These are phyloP conservation scores for Claviceps quebecensis DNA, from an alignment of 2,329 filamentous ascomycete species.

Conservation along the genomic window DNA sequence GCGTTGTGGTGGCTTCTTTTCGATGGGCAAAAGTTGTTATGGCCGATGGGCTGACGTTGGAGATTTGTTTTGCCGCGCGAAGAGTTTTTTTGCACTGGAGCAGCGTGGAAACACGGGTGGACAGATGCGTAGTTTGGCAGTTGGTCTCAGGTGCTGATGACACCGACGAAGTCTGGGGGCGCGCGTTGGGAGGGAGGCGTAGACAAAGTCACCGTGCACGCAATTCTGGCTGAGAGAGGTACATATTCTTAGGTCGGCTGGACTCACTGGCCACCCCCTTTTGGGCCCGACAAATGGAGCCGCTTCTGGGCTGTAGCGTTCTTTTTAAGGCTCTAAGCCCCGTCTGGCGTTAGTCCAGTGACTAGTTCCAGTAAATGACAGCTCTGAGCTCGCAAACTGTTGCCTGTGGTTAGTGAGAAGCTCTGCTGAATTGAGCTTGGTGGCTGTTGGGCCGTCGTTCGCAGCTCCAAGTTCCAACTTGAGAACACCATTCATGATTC, in stretches of 20 bases:
- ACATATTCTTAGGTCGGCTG: conserved; percentile 8
- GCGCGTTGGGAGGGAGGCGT: neutral
- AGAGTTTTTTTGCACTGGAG: conserved; percentile 33
- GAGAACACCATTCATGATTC: too few species aligned
- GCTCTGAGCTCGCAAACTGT: too few species aligned
- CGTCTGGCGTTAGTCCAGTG: too few species aligned
- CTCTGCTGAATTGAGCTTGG: too few species aligned
- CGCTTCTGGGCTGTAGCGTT: too few species aligned
- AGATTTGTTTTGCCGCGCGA: conserved; percentile 36
- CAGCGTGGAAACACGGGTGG: conserved; percentile 7
- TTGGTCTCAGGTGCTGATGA: conserved; percentile 8
- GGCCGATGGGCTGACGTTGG: conserved; percentile 42
- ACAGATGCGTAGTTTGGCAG: neutral
- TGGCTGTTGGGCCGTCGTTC: too few species aligned
- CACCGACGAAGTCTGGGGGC: neutral
- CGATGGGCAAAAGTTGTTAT: conserved; percentile 34
- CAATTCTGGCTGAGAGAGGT: conserved; percentile 10
- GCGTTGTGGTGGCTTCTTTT: conserved; percentile 35
- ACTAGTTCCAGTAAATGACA: too few species aligned
- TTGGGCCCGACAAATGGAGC: conserved; percentile 1
- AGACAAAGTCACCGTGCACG: conserved; percentile 8
- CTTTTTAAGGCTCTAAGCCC: too few species aligned
- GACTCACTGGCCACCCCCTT: conserved; percentile 16
- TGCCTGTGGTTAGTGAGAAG: too few species aligned
- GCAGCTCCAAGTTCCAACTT: too few species aligned